phyloP scores from a whole-genome alignment of 345 rosid genomes.

The Leavenworthia alabamica region DNA sequence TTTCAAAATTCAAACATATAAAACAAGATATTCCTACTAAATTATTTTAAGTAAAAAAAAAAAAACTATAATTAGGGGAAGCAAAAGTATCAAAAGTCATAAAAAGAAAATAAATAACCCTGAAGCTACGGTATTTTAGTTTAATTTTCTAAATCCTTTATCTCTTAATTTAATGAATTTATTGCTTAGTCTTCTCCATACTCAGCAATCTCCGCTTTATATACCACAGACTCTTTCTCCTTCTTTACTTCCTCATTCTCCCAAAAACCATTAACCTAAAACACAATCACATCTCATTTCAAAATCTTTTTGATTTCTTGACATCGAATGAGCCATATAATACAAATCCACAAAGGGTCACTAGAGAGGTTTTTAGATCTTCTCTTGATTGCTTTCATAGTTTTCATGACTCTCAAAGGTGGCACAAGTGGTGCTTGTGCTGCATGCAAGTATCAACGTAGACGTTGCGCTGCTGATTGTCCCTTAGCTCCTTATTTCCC shows the following conservation, averaged over 20 bases:
- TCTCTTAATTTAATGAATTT: too few relatives aligned
- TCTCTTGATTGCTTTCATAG: not conserved
- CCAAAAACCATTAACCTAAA: conserved; percentile 9
- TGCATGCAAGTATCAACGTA: conserved; percentile 81
- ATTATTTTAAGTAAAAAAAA: not conserved
- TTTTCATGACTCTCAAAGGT: conserved; percentile 76
- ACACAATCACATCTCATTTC: not conserved
- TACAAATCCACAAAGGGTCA: conserved; percentile 8
- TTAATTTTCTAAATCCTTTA: not conserved
- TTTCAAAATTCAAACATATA: too few relatives aligned
- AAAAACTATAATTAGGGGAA: not conserved
- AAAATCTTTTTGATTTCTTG: not conserved
- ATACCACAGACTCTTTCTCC: conserved; percentile 11
- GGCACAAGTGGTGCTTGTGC: conserved; percentile 93
- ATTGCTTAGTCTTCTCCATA: conserved; percentile 1
- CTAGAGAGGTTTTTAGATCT: conserved; percentile 8
- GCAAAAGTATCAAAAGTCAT: not conserved
- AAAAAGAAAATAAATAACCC: not conserved
- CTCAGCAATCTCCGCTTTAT: conserved; percentile 3
- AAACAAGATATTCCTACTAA: too few relatives aligned
- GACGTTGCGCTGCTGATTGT: conserved; percentile 65
- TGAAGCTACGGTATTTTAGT: not conserved
- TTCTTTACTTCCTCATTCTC: not conserved
- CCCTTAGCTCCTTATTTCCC: conserved; percentile 80
- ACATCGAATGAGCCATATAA: conserved; percentile 24